phyloP scores from a whole-genome alignment of 1,284 basidiomycete species.

The Ceratobasidium sp. region DNA sequence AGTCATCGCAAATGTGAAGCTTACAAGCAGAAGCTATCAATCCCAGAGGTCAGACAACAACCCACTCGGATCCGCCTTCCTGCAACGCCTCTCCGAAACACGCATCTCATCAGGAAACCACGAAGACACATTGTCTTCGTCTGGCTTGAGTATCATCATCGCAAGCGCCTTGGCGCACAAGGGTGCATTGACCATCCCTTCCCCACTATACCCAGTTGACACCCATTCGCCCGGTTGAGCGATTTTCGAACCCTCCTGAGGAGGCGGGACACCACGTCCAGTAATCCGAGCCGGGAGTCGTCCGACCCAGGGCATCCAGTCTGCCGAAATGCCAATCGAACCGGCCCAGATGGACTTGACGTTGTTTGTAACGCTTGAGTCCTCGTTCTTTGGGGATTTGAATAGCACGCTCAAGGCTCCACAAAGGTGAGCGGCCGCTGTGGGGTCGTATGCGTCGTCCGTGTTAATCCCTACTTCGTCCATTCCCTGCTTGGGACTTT shows the following conservation, averaged over 20 bases:
- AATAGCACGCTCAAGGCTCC: conserved; percentile 67
- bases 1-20: neutral
- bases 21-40: neutral
- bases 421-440: conserved; percentile 63
- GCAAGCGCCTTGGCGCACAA: conserved; percentile 41
- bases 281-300: conserved; percentile 61
- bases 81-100: conserved; percentile 37
- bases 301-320: conserved; percentile 70
- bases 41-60: conserved; percentile 30
- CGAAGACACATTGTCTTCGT: conserved; percentile 30
- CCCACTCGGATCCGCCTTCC: conserved; percentile 38
- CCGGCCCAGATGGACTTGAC: conserved; percentile 72
- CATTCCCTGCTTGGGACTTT: conserved; percentile 55
- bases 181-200: conserved; percentile 43
- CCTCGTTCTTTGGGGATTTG: conserved; percentile 58
- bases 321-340: conserved; percentile 68
- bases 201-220: conserved; percentile 36
- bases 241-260: conserved; percentile 21
- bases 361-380: conserved; percentile 49
- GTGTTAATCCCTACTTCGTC: conserved; percentile 62
- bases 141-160: conserved; percentile 42
- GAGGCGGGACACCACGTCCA: conserved; percentile 55
- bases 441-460: conserved; percentile 62
- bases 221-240: conserved; percentile 41
- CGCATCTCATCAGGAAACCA: conserved; percentile 43